Evolutionary conservation across 768 basidiomycete genomes (phyloP).

Genomic region (Tulasnella sp.): DNA sequence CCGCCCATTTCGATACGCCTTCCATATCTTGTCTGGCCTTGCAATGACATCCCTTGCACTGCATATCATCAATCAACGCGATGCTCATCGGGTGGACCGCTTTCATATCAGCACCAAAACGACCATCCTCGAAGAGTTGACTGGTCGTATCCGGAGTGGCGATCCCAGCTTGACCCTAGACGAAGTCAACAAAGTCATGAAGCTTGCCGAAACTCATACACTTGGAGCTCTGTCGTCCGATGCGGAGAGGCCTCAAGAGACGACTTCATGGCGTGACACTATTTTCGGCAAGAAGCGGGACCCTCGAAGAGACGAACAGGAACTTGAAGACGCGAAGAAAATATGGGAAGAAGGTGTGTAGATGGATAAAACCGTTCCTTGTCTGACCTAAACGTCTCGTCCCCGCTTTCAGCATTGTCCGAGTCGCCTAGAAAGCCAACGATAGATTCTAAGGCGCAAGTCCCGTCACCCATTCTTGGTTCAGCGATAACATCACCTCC

Average conservation of each 20-base stretch:
- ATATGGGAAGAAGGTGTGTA: slow-evolving; percentile 8
- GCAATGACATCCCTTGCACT: background rate
- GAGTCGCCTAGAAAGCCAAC: background rate
- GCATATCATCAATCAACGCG: slow-evolving; percentile 3
- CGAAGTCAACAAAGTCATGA: background rate
- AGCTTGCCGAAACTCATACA: background rate
- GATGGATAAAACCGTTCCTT: background rate
- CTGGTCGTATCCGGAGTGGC: background rate
- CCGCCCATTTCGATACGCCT: slow-evolving; percentile 1
- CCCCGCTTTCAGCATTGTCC: background rate
- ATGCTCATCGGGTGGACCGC: background rate
- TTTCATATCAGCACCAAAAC: background rate
- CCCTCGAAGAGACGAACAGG: background rate
- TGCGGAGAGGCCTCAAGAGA: background rate
- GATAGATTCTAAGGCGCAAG: background rate
- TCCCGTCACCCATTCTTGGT: background rate
- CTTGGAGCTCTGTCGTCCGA: background rate
- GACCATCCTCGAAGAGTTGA: slow-evolving; percentile 3
- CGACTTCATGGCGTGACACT: slow-evolving; percentile 2
- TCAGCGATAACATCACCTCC: background rate
- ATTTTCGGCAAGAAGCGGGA: slow-evolving; percentile 23
- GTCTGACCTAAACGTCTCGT: background rate
- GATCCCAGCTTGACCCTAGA: background rate
- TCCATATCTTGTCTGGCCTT: slow-evolving; percentile 5
- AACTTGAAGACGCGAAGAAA: background rate